These are phyloP conservation scores for Penicillium sumatraense DNA, from an alignment of 2,329 filamentous ascomycete genomes.

Conservation along the genomic window DNA sequence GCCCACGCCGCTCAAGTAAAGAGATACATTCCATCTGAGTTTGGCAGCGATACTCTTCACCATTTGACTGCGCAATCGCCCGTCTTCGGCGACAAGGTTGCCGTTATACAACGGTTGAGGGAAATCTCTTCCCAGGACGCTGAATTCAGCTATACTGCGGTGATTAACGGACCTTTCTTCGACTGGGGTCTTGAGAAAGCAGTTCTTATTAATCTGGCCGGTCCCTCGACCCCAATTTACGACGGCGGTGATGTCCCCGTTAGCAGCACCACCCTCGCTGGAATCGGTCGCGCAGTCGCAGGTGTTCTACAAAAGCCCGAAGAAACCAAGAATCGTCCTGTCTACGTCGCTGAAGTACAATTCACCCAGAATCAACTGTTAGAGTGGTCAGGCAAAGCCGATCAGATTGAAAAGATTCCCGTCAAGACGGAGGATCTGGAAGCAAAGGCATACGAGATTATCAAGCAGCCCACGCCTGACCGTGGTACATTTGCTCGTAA, in stretches of 20 bases:
- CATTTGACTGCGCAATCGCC: slow-evolving; percentile 29
- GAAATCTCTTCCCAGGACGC: slow-evolving; percentile 22
- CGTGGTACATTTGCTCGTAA: slow-evolving; percentile 25
- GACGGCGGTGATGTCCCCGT: slow-evolving; percentile 58
- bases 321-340: slow-evolving; percentile 58
- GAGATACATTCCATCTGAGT: slow-evolving; percentile 43
- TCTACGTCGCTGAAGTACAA: slow-evolving; percentile 53
- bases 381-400: slow-evolving; percentile 31
- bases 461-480: slow-evolving; percentile 35
- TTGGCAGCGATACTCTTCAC: slow-evolving; percentile 37
- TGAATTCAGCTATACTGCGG: slow-evolving; percentile 36
- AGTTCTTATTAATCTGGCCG: slow-evolving; percentile 51
- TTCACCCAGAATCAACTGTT: slow-evolving; percentile 51
- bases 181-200: slow-evolving; percentile 37
- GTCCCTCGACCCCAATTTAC: slow-evolving; percentile 45
- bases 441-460: slow-evolving; percentile 32
- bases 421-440: slow-evolving; percentile 34
- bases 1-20: slow-evolving; percentile 34
- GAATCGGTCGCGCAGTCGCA: slow-evolving; percentile 55
- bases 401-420: slow-evolving; percentile 28
- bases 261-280: slow-evolving; percentile 53
- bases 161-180: slow-evolving; percentile 40
- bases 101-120: slow-evolving; percentile 30
- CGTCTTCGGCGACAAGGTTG: slow-evolving; percentile 38
- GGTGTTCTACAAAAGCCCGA: slow-evolving; percentile 55